These are phyloP conservation scores for Diplodia scrobiculata DNA, from an alignment of 2,329 filamentous ascomycete genomes.

Conservation along the genomic window DNA sequence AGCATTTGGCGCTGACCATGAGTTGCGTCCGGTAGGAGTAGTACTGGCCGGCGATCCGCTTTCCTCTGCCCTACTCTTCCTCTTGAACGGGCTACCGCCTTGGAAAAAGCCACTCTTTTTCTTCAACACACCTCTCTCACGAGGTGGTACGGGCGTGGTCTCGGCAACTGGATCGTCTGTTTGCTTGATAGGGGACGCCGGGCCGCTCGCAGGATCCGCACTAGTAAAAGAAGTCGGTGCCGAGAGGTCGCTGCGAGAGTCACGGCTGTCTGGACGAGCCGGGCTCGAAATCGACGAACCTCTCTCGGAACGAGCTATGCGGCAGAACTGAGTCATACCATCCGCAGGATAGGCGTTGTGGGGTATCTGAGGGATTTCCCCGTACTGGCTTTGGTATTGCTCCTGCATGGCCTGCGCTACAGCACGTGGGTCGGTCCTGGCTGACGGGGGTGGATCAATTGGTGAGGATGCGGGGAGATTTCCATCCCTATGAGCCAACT, in stretches of 20 bases:
- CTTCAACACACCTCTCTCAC: conserved; percentile 66
- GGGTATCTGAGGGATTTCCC: conserved; percentile 69
- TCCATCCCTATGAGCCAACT: conserved; percentile 60
- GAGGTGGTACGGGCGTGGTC: conserved; percentile 55
- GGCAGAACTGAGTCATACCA: conserved; percentile 96
- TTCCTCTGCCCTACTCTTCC: conserved; percentile 82
- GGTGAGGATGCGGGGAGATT: conserved; percentile 4
- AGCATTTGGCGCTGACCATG: conserved; percentile 54
- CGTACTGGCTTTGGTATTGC: conserved; percentile 58
- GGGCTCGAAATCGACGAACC: conserved; percentile 66
- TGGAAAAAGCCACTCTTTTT: conserved; percentile 87
- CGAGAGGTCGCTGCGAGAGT: conserved; percentile 88
- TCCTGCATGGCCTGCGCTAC: conserved; percentile 42
- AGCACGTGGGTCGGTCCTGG: conserved; percentile 41
- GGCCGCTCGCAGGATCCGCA: conserved; percentile 74
- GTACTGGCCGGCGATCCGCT: conserved; percentile 55
- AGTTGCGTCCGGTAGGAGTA: conserved; percentile 53
- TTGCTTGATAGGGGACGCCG: conserved; percentile 71
- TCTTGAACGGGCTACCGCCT: conserved; percentile 85
- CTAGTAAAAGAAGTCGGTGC: conserved; percentile 87
- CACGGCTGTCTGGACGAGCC: conserved; percentile 76
- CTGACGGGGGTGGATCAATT: conserved; percentile 26
- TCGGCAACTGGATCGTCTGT: conserved; percentile 36
- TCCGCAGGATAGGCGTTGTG: conserved; percentile 94
- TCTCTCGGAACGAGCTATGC: conserved; percentile 71